phyloP scores from a whole-genome alignment of 306 rosid species.

The Vigna mungo region DNA sequence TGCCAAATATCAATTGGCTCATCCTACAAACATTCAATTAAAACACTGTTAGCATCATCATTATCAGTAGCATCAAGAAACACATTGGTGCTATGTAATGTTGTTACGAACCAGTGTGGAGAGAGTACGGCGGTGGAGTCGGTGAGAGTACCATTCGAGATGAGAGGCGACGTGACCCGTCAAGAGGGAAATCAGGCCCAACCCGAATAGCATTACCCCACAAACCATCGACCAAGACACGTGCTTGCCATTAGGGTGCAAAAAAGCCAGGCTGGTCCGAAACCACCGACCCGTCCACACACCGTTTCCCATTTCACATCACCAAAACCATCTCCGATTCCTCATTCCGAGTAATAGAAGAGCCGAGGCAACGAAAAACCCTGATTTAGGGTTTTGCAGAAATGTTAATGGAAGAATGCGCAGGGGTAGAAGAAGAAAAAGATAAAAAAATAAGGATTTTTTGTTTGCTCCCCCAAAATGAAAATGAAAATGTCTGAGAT shows the following conservation, averaged over 20 bases:
- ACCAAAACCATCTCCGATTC: slow-evolving; percentile 29
- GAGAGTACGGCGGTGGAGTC: slow-evolving; percentile 61
- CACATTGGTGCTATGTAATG: not conserved
- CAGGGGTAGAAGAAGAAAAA: too few species aligned
- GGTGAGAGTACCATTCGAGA: slow-evolving; percentile 94
- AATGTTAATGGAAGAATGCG: not conserved
- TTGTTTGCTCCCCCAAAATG: not conserved
- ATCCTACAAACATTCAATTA: slow-evolving; percentile 47
- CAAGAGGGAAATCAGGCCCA: slow-evolving; percentile 88
- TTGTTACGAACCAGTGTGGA: slow-evolving; percentile 54
- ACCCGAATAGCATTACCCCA: slow-evolving; percentile 84
- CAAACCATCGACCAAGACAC: slow-evolving; percentile 76
- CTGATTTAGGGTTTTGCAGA: slow-evolving; percentile 49
- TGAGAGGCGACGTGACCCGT: slow-evolving; percentile 94
- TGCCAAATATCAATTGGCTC: slow-evolving; percentile 83
- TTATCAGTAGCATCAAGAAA: not conserved
- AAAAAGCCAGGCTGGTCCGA: slow-evolving; percentile 59
- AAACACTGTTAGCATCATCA: not conserved
- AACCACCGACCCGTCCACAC: slow-evolving; percentile 40
- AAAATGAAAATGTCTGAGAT: not conserved
- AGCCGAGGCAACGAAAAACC: slow-evolving; percentile 1
- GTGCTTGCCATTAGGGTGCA: slow-evolving; percentile 52
- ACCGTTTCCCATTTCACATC: slow-evolving; percentile 39
- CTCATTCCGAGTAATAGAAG: slow-evolving; percentile 10
- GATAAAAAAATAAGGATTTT: not conserved